Conservation (phyloP, 345 rosid genomes). For the Pistacia vera region DNA sequence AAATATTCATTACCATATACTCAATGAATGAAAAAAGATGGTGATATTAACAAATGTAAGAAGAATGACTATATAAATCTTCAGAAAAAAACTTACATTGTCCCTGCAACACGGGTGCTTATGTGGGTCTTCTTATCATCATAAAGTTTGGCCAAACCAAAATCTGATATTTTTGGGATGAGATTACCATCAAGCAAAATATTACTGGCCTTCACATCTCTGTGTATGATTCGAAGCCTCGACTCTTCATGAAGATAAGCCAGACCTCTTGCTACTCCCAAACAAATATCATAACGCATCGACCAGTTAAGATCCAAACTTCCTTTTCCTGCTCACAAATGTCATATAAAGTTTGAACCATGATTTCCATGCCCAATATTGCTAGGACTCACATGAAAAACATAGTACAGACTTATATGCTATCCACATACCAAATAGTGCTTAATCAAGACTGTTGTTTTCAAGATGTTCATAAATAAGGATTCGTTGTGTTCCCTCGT, state of each 20-base stretch:
- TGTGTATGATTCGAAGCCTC: conserved; percentile 50
- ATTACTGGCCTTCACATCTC: conserved; percentile 62
- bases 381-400: background rate
- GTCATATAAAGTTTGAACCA: background rate
- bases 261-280: conserved; percentile 55
- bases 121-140: conserved; percentile 58
- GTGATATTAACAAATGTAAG: too few relatives aligned
- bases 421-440: conserved; percentile 34
- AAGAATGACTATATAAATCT: background rate
- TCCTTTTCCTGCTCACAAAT: conserved; percentile 37
- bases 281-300: conserved; percentile 43
- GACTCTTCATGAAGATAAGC: conserved; percentile 64
- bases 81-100: conserved; percentile 38
- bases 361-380: background rate
- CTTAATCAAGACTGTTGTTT: conserved; percentile 60
- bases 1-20: background rate
- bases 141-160: conserved; percentile 65
- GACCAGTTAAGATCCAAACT: conserved; percentile 46
- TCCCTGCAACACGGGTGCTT: conserved; percentile 67
- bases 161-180: conserved; percentile 60
- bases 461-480: conserved; percentile 53
- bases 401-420: background rate
- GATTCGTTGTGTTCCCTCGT: conserved; percentile 43
- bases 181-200: conserved; percentile 51
- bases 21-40: background rate